Evolutionary conservation across 2,329 filamentous ascomycete genomes (phyloP), one percentile per base, ranked within the genome.

Genomic region (Ceratocystis cubensis): DNA sequence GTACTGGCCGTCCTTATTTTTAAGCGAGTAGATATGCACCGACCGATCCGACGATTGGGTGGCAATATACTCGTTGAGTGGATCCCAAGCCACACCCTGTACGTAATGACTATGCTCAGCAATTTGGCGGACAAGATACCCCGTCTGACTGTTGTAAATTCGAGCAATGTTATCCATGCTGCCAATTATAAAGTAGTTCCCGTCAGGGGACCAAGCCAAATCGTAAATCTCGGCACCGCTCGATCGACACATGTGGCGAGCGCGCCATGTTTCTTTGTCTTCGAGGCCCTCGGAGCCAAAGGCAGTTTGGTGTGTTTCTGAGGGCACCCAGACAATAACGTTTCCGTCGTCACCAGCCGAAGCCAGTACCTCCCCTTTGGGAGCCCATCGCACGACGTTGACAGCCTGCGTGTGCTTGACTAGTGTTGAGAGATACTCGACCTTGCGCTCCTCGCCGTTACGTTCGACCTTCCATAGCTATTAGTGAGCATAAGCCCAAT

Each of bases 121-220:
- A 70, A 97, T 96, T 75, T 96, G 93, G 68, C 93, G 88, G 67
- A 96, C 88, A 70, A 92, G 75, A 41, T 81, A 79, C 67, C 82
- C 82, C 80, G 89, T 94, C 70, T 89, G 88, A 66, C 92, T 89
- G 76, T 96, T 96, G 80, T 96, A 97, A 72, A 99, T 97, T 68
- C 93, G 85, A 67, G 94, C 92, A 74, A 97, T 88, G 75, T 99
- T 99, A 78, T 99, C 94, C 92, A 99, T 97, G 78, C 94, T 97
- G 48, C 94, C 94, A 28, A 95, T 96, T 72, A 99, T 96, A 79
- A 99, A 96, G 78, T 95, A 94, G 48, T 87, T 80, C 48, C 89
- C 91, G 75, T 99, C 94, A n/a, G 95, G 95, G 62, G 94, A 97
- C 95, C 94, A 99, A 63, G 94, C 94, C 67, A 99, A 79, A 76